Evolutionary conservation across 2,329 filamentous ascomycete genomes (phyloP).

Genomic region (Stagonosporopsis chrysanthemi): DNA sequence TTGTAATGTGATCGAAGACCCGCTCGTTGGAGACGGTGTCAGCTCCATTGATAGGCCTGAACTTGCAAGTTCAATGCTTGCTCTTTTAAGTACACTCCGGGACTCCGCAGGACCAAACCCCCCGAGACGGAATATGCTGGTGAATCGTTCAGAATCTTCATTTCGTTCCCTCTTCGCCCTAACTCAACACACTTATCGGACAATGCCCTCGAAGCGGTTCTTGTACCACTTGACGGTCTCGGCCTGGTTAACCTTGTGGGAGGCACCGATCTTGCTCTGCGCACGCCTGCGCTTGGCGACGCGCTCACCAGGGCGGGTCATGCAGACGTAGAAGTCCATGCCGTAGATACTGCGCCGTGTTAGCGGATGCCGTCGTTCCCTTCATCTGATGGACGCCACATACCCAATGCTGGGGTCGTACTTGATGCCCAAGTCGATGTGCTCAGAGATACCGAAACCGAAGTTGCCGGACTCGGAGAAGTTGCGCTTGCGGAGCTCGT

Average conservation of each 20-base stretch:
- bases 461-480: conserved; percentile 97
- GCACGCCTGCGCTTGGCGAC: conserved; percentile 92
- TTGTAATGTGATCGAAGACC: conserved; percentile 57
- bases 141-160: conserved; percentile 45
- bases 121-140: conserved; percentile 50
- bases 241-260: conserved; percentile 90
- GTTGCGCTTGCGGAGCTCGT: conserved; percentile 99
- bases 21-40: conserved; percentile 47
- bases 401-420: conserved; percentile 53
- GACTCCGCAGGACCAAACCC: conserved; percentile 49
- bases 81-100: conserved; percentile 53
- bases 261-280: conserved; percentile 84
- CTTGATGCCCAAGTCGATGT: conserved; percentile 99
- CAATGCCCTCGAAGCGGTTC: conserved; percentile 96
- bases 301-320: conserved; percentile 99
- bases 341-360: conserved; percentile 56
- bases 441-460: conserved; percentile 99
- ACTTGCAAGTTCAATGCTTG: conserved; percentile 49
- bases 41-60: conserved; percentile 56
- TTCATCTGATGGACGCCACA: conserved; percentile 19
- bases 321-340: conserved; percentile 99
- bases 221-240: conserved; percentile 99
- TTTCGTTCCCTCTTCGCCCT: conserved; percentile 37
- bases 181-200: conserved; percentile 75
- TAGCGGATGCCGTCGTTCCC: conserved; percentile 22